These are phyloP conservation scores for Fusarium longipes DNA, from an alignment of 2,329 filamentous ascomycete species.

Conservation along the genomic window DNA sequence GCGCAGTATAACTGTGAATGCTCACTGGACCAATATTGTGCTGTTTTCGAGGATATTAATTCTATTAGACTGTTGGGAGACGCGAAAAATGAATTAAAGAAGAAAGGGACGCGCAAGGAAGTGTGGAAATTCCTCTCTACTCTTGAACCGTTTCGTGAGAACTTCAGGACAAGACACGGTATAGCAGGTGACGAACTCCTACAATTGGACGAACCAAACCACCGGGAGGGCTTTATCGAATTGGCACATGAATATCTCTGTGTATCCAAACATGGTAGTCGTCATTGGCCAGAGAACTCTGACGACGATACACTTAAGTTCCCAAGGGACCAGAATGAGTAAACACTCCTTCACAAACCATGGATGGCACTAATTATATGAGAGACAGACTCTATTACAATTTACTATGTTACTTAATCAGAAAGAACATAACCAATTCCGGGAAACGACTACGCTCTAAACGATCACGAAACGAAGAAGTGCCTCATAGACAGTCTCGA, in stretches of 20 bases:
- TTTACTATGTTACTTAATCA: slow-evolving; percentile 4
- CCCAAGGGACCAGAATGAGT: background rate
- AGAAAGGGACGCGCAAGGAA: background rate
- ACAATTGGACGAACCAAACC: fast-evolving
- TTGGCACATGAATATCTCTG: slow-evolving; percentile 26
- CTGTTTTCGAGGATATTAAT: background rate
- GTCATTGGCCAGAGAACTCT: slow-evolving; percentile 1
- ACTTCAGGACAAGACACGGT: background rate
- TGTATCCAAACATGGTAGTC: background rate
- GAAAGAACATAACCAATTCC: background rate
- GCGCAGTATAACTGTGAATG: background rate
- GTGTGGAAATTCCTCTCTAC: background rate
- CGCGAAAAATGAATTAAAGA: background rate
- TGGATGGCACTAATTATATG: background rate
- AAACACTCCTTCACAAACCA: fast-evolving
- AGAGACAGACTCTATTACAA: background rate
- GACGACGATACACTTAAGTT: background rate
- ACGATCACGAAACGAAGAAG: background rate
- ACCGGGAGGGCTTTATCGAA: background rate
- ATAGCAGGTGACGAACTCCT: background rate
- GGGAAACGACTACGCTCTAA: background rate
- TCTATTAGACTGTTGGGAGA: background rate
- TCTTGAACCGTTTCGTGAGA: background rate
- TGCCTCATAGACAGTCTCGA: background rate
- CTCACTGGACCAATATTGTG: background rate